Conservation (phyloP, 2,329 filamentous ascomycete genomes). For the Botrytis paeoniae region DNA sequence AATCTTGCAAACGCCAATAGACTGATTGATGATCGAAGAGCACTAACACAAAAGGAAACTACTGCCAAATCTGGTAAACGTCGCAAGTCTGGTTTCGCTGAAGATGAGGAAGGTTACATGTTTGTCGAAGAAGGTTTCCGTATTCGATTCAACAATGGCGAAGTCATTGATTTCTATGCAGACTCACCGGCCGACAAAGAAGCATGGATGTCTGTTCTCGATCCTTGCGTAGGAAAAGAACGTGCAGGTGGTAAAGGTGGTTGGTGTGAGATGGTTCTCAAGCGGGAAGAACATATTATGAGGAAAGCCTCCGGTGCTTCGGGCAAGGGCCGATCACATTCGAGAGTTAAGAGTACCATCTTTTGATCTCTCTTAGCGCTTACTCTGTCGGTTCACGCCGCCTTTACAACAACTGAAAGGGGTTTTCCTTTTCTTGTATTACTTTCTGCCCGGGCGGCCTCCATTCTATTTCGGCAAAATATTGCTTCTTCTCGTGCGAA, state of each 20-base stretch:
- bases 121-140: conserved; percentile 99
- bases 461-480: conserved; percentile 7
- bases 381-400: background rate
- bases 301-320: conserved; percentile 29
- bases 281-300: conserved; percentile 49
- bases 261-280: conserved; percentile 67
- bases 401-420: background rate
- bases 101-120: conserved; percentile 99
- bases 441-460: conserved; percentile 16
- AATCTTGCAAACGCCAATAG: conserved; percentile 91
- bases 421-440: conserved; percentile 13
- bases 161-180: conserved; percentile 82
- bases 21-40: conserved; percentile 85
- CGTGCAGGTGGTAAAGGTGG: conserved; percentile 52
- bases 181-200: conserved; percentile 86
- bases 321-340: conserved; percentile 31
- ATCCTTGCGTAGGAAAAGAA: conserved; percentile 56
- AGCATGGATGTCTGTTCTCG: conserved; percentile 89
- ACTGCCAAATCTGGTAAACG: conserved; percentile 73
- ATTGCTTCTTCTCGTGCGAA: conserved; percentile 1
- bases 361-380: conserved; percentile 11
- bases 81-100: conserved; percentile 90
- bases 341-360: conserved; percentile 35
- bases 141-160: conserved; percentile 96
- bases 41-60: conserved; percentile 80